Percentiles rank a stretch among this genome's conserved stretches.
phyloP scores from a whole-genome alignment of 768 basidiomycete genomes.

The Russula virescens region DNA sequence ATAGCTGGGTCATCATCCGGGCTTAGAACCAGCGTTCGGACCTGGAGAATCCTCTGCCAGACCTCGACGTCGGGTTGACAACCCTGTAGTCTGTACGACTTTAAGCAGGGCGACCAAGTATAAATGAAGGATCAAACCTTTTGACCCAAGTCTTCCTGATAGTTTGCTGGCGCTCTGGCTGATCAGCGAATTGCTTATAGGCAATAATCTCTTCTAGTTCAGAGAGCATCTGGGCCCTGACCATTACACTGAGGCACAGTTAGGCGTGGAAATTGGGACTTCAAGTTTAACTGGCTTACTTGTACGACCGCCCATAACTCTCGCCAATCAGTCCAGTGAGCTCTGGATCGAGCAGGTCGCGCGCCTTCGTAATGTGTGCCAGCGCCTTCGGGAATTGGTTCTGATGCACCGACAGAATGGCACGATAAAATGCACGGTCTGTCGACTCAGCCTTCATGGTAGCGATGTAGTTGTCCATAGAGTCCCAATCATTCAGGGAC shows the following conservation, averaged over 20 bases:
- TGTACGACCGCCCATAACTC: slow-evolving; percentile 95
- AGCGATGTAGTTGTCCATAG: slow-evolving; percentile 94
- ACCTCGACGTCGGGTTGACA: slow-evolving; percentile 98
- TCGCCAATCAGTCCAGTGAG: slow-evolving; percentile 89
- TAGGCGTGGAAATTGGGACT: not conserved
- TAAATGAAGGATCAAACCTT: slow-evolving; percentile 45
- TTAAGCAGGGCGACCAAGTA: not conserved
- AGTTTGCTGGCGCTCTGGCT: slow-evolving; percentile 84
- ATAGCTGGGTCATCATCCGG: slow-evolving; percentile 93
- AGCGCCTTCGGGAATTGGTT: slow-evolving; percentile 92
- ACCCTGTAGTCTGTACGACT: slow-evolving; percentile 67
- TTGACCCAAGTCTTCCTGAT: slow-evolving; percentile 98
- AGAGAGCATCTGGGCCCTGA: slow-evolving; percentile 96
- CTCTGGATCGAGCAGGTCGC: slow-evolving; percentile 88
- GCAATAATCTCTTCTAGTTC: slow-evolving; percentile 96
- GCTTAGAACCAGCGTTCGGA: slow-evolving; percentile 86
- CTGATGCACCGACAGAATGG: slow-evolving; percentile 92
- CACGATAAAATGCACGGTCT: slow-evolving; percentile 92
- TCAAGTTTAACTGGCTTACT: slow-evolving; percentile 47
- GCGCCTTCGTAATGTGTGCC: slow-evolving; percentile 84
- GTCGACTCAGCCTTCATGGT: slow-evolving; percentile 92
- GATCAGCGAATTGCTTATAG: slow-evolving; percentile 92
- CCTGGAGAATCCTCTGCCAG: slow-evolving; percentile 97
- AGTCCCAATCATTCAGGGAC: slow-evolving; percentile 95
- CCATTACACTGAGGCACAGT: slow-evolving; percentile 63